Conservation (phyloP, 495 filamentous ascomycete species). For the Aspergillus sclerotiicarbonarius region DNA sequence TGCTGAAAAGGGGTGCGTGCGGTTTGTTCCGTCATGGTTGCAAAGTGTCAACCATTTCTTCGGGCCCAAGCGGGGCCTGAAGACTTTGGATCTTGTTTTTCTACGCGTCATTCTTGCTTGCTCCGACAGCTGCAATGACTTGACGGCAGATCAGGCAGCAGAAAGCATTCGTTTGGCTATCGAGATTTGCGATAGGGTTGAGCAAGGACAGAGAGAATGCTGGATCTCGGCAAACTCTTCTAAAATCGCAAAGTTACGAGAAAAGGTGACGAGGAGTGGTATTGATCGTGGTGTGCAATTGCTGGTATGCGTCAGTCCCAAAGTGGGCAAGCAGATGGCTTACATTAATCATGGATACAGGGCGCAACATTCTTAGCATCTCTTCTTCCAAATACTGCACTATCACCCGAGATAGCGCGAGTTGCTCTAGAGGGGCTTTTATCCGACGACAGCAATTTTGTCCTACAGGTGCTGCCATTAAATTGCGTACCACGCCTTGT, state of each 20-base stretch:
- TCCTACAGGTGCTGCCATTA: constrained; percentile 23
- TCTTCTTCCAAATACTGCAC: constrained; percentile 22
- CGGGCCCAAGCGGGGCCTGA: constrained; percentile 45
- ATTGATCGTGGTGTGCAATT: constrained; percentile 43
- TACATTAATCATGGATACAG: constrained; percentile 25
- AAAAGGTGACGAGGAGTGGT: constrained; percentile 44
- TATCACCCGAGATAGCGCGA: constrained; percentile 26
- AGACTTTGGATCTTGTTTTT: constrained; percentile 56
- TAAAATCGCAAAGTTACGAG: constrained; percentile 50
- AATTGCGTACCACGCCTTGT: constrained; percentile 26
- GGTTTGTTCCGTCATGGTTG: constrained; percentile 29
- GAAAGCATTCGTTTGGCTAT: constrained; percentile 52
- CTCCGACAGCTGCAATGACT: constrained; percentile 37
- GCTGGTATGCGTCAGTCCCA: constrained; percentile 31
- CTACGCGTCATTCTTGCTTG: constrained; percentile 53
- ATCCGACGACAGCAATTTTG: constrained; percentile 24
- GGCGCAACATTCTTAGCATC: constrained; percentile 38
- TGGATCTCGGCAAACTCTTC: constrained; percentile 46
- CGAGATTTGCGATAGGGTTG: constrained; percentile 44
- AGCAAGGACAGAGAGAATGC: constrained; percentile 32
- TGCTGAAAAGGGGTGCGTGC: constrained; percentile 12
- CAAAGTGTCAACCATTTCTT: constrained; percentile 49
- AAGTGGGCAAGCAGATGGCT: background rate
- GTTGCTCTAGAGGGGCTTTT: constrained; percentile 29
- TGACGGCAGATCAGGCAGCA: constrained; percentile 38